Percentiles rank a stretch among this genome's conserved stretches.
phyloP scores from a whole-genome alignment of 2,329 filamentous ascomycete species.

The Ophiobolus disseminans region DNA sequence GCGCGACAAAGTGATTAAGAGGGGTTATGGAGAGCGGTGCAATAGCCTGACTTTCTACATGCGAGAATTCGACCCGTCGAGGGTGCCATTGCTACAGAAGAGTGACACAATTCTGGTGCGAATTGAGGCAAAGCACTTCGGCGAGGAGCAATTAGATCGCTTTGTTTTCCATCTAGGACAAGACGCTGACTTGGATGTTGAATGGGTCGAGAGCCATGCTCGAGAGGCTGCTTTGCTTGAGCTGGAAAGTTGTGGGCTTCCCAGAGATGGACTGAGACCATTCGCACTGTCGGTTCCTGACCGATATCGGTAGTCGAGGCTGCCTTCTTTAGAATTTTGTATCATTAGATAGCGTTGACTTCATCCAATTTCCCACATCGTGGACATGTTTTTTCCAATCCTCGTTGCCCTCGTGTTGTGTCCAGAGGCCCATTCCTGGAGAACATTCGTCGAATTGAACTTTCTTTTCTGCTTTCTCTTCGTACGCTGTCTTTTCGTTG shows the following conservation, averaged over 20 bases:
- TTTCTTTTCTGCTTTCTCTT: slow-evolving; percentile 30
- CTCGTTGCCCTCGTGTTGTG: slow-evolving; percentile 11
- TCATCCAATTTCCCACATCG: slow-evolving; percentile 38
- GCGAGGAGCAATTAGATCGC: slow-evolving; percentile 10
- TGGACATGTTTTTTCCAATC: slow-evolving; percentile 21
- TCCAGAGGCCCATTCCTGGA: slow-evolving; percentile 37
- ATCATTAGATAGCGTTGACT: too few relatives aligned
- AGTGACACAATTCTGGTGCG: slow-evolving; percentile 10
- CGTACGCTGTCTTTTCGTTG: slow-evolving; percentile 37
- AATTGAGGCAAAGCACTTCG: slow-evolving; percentile 16
- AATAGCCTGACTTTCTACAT: slow-evolving; percentile 6
- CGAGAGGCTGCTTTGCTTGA: not conserved
- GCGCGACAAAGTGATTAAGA: slow-evolving; percentile 11
- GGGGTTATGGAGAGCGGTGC: not conserved
- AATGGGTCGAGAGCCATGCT: slow-evolving; percentile 6
- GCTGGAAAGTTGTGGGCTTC: not conserved
- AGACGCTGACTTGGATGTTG: not conserved
- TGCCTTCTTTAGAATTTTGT: too few relatives aligned
- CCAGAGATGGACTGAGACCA: not conserved
- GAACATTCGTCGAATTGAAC: slow-evolving; percentile 22
- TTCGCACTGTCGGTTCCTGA: not conserved
- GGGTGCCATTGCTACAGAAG: not conserved
- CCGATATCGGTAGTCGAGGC: not conserved
- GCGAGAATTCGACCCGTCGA: not conserved
- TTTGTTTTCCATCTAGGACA: slow-evolving; percentile 13